A percentile compares a stretch with the other conserved stretches of the same genome.
Evolutionary conservation across 352 stramenopile species (phyloP).

Genomic region (Hyaloperonospora arabidopsidis): DNA sequence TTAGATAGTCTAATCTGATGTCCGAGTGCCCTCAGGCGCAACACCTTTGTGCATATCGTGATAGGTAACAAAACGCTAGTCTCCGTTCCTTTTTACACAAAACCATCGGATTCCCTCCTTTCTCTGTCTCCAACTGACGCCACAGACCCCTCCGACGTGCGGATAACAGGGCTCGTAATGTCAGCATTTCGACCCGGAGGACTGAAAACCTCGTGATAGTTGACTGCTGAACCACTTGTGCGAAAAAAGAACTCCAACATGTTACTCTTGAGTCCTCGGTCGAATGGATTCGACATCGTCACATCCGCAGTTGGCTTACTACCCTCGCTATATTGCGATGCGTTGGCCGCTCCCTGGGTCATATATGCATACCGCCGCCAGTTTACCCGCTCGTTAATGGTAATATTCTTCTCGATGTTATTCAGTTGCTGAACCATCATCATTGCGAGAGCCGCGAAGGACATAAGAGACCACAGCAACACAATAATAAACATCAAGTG

Average conservation of each 20-base stretch:
- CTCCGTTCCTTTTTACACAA: too few species aligned
- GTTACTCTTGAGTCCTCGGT: constrained; percentile 37
- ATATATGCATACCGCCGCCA: constrained; percentile 74
- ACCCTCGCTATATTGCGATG: constrained; percentile 9
- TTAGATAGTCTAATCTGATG: too few species aligned
- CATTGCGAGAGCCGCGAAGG: constrained; percentile 41
- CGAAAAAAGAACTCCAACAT: constrained; percentile 42
- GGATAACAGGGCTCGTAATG: constrained; percentile 14
- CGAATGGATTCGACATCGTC: constrained; percentile 36
- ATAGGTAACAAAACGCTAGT: too few species aligned
- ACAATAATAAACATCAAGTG: constrained; percentile 60
- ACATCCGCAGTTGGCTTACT: constrained; percentile 13
- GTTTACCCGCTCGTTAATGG: constrained; percentile 80
- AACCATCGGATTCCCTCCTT: too few species aligned
- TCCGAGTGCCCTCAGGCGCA: too few species aligned
- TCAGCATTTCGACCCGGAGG: constrained; percentile 10
- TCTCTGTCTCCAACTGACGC: background rate
- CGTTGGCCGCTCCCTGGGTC: constrained; percentile 10
- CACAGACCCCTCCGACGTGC: constrained; percentile 11
- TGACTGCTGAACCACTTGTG: constrained; percentile 24
- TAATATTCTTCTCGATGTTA: constrained; percentile 64
- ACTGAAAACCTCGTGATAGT: constrained; percentile 40
- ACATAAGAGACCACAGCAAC: constrained; percentile 41
- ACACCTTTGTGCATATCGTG: too few species aligned
- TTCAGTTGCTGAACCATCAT: constrained; percentile 63